Percentiles rank a stretch among this genome's conserved stretches.
Conservation (phyloP, 495 filamentous ascomycete species). For the Diplogelasinospora grovesii region DNA sequence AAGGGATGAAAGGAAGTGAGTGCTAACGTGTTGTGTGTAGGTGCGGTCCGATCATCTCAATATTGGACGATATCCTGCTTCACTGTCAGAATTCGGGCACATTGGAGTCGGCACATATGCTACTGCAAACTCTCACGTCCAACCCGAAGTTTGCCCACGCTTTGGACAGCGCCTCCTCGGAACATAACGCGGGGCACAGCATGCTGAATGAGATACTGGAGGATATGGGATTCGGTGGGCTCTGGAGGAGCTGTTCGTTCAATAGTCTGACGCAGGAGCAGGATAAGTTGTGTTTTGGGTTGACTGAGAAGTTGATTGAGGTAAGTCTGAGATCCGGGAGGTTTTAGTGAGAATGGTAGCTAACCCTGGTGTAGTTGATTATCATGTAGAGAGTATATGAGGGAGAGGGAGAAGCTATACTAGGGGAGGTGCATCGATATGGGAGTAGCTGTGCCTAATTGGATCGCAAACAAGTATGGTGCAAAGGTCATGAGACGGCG, state of each 20-base stretch:
- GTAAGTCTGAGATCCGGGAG: constrained; percentile 26
- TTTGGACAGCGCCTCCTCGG: constrained; percentile 27
- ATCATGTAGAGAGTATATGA: background rate
- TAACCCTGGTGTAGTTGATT: constrained; percentile 1
- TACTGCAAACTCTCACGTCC: constrained; percentile 44
- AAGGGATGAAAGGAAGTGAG: too few relatives aligned
- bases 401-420: too few relatives aligned
- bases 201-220: constrained; percentile 42
- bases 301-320: constrained; percentile 55
- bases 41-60: constrained; percentile 41
- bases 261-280: constrained; percentile 38
- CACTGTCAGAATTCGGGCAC: constrained; percentile 46
- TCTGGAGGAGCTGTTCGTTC: constrained; percentile 47
- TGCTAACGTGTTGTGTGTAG: background rate
- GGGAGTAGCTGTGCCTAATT: background rate
- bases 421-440: too few relatives aligned
- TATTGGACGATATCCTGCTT: constrained; percentile 49
- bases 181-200: too few relatives aligned
- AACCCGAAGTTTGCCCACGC: constrained; percentile 36
- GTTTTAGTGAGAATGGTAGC: background rate
- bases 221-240: constrained; percentile 50
- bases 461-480: background rate
- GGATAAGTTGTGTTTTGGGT: constrained; percentile 42
- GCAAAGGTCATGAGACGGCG: too few relatives aligned
- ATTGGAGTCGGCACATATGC: constrained; percentile 44